Evolutionary conservation across 1,284 basidiomycete genomes (phyloP), one percentile per base, ranked within the genome.

Genomic region (Ceratobasidium sp.): DNA sequence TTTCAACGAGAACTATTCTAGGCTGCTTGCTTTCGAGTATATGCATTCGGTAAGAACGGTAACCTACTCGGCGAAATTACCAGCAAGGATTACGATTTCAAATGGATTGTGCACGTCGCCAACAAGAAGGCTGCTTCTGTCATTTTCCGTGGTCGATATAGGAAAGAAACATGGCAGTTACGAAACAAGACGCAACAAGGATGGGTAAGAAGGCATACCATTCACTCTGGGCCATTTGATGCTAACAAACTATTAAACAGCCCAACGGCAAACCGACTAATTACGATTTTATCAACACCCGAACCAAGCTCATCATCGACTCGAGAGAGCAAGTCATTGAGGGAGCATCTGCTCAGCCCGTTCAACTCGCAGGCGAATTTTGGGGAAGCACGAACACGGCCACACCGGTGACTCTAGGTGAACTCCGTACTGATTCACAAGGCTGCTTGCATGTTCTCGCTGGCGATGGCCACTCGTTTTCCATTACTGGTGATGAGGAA

Each of bases 101-200:
- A 52, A 26, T 79, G 78, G 78, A 76, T 46, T 5, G 77, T 79
- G 16, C 74, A 78, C 32, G 78, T 79, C 14, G 78, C 78, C 14
- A 79, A 79, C 61, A 75, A 74, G 64, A 79, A 79, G 72, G 74
- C 73, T 8, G 58, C 78, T 11, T 76, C 52, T 43, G 61, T 71
- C 43, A 57, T 55, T n/a, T 76, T 74, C 66, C 57, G 73, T 62
- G 62, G 62, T 30, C 41, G 28, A 28, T 62, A 46, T 28, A 8
- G 30, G 30, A 43, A 59, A 46, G 49, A 58, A 49, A 50, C 23
- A 16, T 72, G 54, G 41, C n/a, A 44, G 16, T 46, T 73, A n/a
- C 38, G 71, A 6, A 73, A 73, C 52, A 21, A n/a, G 8, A 64
- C 21, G 13, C 26, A 66, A 38, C 71, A 73, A 54, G 49, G 49